These are phyloP conservation scores for Liriodendron chinense DNA, from an alignment of 164 flowering plant species.

Conservation along the genomic window DNA sequence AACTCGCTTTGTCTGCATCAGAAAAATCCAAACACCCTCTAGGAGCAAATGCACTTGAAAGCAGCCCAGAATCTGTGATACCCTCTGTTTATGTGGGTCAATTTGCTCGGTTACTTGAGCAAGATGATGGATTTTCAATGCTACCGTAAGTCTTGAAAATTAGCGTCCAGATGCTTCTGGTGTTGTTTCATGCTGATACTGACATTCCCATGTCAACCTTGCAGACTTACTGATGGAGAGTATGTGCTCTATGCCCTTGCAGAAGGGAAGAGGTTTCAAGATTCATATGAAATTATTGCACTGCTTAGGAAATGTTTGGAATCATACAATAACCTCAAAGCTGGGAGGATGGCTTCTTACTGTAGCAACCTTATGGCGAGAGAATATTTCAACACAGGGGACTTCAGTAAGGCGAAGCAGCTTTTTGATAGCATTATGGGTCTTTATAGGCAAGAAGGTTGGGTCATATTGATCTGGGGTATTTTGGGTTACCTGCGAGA, in stretches of 20 bases:
- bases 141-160: constrained; percentile 55
- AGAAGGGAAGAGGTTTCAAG: constrained; percentile 87
- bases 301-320: constrained; percentile 75
- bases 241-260: constrained; percentile 56
- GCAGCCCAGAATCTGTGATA: constrained; percentile 62
- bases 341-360: constrained; percentile 63
- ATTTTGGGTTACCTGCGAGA: constrained; percentile 84
- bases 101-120: constrained; percentile 69
- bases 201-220: constrained; percentile 19
- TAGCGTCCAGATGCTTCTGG: constrained; percentile 1
- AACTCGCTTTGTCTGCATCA: constrained; percentile 55
- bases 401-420: constrained; percentile 63
- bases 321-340: constrained; percentile 49
- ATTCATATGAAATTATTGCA: constrained; percentile 87
- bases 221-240: constrained; percentile 87
- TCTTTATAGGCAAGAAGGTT: constrained; percentile 84
- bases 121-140: constrained; percentile 51
- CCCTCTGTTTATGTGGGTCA: constrained; percentile 88
- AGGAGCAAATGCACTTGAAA: constrained; percentile 35
- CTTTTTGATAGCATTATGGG: constrained; percentile 52
- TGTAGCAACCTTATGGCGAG: constrained; percentile 70
- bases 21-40: constrained; percentile 25
- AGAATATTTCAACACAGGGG: constrained; percentile 66
- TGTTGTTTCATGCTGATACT: constrained; percentile 8
- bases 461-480: constrained; percentile 88